phyloP scores from a whole-genome alignment of 192 early-diverging fungal genomes.

The Podila epicladia region DNA sequence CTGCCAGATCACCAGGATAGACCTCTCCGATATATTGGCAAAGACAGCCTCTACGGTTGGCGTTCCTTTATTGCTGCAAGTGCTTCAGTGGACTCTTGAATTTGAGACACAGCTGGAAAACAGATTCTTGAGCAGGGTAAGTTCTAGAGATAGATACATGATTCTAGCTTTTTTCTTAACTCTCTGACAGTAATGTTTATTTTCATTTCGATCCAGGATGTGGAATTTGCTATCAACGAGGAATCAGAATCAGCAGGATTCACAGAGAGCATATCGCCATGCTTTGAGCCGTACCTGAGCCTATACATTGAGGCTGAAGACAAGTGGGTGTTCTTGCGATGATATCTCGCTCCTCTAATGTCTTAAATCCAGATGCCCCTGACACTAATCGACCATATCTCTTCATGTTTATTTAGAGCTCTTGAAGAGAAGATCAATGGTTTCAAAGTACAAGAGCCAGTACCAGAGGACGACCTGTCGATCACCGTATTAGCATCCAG shows the following conservation, averaged over 20 bases:
- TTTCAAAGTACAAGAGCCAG: conserved; percentile 56
- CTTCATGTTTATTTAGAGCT: conserved; percentile 48
- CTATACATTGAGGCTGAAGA: conserved; percentile 92
- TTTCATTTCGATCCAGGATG: conserved; percentile 14
- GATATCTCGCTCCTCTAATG: neutral
- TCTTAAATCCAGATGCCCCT: no score
- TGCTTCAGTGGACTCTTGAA: conserved; percentile 85
- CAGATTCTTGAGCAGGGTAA: conserved; percentile 69
- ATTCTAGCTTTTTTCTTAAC: neutral
- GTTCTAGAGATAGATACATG: neutral
- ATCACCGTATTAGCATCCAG: conserved; percentile 83
- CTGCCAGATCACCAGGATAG: conserved; percentile 82
- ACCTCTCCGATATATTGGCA: conserved; percentile 74
- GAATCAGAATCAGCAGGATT: conserved; percentile 61
- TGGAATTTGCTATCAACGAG: conserved; percentile 28
- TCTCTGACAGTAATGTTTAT: no score
- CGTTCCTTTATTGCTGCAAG: conserved; percentile 78
- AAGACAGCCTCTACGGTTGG: conserved; percentile 62
- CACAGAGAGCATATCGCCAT: conserved; percentile 77
- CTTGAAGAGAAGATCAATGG: conserved; percentile 69
- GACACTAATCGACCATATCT: neutral
- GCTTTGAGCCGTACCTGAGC: conserved; percentile 89
- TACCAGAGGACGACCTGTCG: conserved; percentile 64
- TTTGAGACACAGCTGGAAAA: conserved; percentile 89
- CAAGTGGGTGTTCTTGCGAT: conserved; percentile 52